These are phyloP conservation scores for Exophiala calicioides DNA, from an alignment of 2,329 filamentous ascomycete species.

Conservation along the genomic window DNA sequence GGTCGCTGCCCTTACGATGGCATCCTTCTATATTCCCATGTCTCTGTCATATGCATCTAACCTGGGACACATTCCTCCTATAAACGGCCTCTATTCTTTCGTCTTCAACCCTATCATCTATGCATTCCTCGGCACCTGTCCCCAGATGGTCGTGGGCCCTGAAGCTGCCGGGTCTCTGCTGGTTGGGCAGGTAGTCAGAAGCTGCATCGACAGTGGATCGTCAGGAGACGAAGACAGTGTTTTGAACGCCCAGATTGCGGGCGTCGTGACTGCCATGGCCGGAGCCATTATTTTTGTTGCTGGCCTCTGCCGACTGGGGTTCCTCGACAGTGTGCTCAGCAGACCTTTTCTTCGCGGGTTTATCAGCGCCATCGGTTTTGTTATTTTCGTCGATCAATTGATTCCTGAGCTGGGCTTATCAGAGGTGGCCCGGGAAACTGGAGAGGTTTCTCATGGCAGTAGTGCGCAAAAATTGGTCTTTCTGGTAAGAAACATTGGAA, in stretches of 20 bases:
- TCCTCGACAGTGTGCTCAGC: conserved; percentile 91
- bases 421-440: conserved; percentile 60
- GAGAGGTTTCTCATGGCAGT: conserved; percentile 72
- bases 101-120: conserved; percentile 91
- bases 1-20: conserved; percentile 86
- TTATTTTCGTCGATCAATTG: conserved; percentile 92
- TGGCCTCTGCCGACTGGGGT: conserved; percentile 81
- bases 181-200: conserved; percentile 80
- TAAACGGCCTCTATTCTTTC: conserved; percentile 92
- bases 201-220: conserved; percentile 69
- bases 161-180: conserved; percentile 92
- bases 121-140: conserved; percentile 84
- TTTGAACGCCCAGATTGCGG: conserved; percentile 79
- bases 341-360: conserved; percentile 91
- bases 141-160: conserved; percentile 90
- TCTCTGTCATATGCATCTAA: conserved; percentile 89
- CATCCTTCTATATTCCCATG: conserved; percentile 99
- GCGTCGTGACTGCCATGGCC: conserved; percentile 82
- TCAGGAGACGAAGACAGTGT: conserved; percentile 66
- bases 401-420: conserved; percentile 85
- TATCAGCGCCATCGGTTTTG: conserved; percentile 94
- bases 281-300: conserved; percentile 86
- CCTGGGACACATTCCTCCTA: conserved; percentile 85
- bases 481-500: conserved; percentile 64
- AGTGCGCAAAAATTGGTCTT: conserved; percentile 84